Conservation (phyloP, 2,329 filamentous ascomycete species). For the Xylaria arbuscula region DNA sequence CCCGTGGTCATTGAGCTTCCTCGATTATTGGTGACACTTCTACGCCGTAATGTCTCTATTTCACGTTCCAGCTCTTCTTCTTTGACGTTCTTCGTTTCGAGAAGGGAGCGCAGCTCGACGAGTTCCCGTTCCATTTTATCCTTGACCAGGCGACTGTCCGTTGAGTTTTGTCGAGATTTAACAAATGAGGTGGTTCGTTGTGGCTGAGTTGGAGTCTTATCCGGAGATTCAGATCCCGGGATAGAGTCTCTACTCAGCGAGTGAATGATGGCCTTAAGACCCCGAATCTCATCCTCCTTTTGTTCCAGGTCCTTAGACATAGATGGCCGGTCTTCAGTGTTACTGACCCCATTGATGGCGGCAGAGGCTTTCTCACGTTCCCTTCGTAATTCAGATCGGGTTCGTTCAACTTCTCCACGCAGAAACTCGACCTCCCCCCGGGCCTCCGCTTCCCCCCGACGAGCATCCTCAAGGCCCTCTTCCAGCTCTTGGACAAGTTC, state of each 20-base stretch:
- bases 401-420: conserved; percentile 92
- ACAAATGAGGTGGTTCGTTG: conserved; percentile 53
- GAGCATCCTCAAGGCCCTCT: conserved; percentile 93
- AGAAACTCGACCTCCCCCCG: conserved; percentile 96
- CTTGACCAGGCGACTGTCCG: conserved; percentile 67
- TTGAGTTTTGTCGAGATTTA: conserved; percentile 58
- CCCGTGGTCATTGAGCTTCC: conserved; percentile 62
- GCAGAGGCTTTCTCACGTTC: conserved; percentile 85
- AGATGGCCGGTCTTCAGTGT: conserved; percentile 57
- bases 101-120: conserved; percentile 76
- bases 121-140: conserved; percentile 85
- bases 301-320: conserved; percentile 84
- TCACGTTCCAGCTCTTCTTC: conserved; percentile 91
- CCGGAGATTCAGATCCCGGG: conserved; percentile 54
- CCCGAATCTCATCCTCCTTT: conserved; percentile 96
- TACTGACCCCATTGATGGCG: conserved; percentile 62
- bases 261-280: conserved; percentile 97
- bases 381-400: conserved; percentile 84
- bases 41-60: conserved; percentile 72
- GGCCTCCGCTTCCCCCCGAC: conserved; percentile 93
- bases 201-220: conserved; percentile 49
- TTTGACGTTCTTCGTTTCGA: conserved; percentile 76
- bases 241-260: conserved; percentile 84
- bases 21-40: conserved; percentile 58
- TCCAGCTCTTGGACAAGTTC: conserved; percentile 97